phyloP scores from a whole-genome alignment of 257 asterid species.

The Striga asiatica region DNA sequence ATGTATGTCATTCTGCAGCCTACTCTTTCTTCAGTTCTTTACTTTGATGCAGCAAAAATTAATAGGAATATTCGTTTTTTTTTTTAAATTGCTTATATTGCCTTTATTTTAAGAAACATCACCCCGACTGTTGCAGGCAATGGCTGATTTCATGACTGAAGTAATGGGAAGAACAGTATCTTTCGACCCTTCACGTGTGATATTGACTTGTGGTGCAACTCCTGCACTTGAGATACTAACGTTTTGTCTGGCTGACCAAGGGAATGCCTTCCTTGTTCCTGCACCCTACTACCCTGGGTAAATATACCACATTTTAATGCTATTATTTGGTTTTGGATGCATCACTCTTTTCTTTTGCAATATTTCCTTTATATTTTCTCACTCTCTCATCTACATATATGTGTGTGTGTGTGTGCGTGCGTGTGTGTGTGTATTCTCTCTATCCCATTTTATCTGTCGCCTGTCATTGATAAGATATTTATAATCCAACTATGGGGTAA shows the following conservation, averaged over 20 bases:
- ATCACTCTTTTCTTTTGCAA: conserved; percentile 1
- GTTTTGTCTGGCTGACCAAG: conserved; percentile 89
- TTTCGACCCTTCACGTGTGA: conserved; percentile 61
- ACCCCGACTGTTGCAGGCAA: conserved; percentile 43
- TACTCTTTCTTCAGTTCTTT: neutral
- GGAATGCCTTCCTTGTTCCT: conserved; percentile 90
- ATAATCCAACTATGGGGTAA: no score
- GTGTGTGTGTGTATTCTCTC: no score
- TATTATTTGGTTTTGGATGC: neutral
- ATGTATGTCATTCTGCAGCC: neutral
- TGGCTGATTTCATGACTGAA: conserved; percentile 85
- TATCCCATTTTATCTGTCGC: no score
- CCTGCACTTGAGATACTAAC: conserved; percentile 83
- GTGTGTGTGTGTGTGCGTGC: no score
- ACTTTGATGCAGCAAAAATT: neutral
- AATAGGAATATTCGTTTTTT: neutral
- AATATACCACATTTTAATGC: neutral
- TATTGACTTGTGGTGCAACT: conserved; percentile 80
- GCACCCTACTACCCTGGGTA: conserved; percentile 98
- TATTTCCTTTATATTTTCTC: neutral
- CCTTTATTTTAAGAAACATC: conserved; percentile 12
- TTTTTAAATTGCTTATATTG: neutral
- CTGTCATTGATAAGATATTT: no score
- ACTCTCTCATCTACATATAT: neutral
- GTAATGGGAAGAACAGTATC: conserved; percentile 56